Conservation (phyloP, 257 asterid genomes). For the Catharanthus roseus region DNA sequence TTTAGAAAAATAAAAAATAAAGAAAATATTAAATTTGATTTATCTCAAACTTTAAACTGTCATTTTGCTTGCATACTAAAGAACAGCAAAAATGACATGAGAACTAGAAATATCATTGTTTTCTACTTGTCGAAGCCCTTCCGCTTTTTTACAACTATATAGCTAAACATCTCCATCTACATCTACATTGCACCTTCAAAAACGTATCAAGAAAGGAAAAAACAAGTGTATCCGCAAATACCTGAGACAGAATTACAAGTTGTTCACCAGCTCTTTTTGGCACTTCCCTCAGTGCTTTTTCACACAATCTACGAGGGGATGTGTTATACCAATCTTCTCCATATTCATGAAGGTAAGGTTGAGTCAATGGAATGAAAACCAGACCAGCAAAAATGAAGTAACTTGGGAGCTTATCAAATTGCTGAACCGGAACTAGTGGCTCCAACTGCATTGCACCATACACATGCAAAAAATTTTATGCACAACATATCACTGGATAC, state of each 20-base stretch:
- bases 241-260: slow-evolving; percentile 90
- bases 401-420: slow-evolving; percentile 91
- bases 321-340: slow-evolving; percentile 98
- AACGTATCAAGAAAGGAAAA: neutral
- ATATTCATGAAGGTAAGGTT: slow-evolving; percentile 92
- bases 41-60: neutral
- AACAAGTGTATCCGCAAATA: slow-evolving; percentile 14
- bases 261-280: slow-evolving; percentile 79
- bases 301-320: slow-evolving; percentile 95
- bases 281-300: slow-evolving; percentile 75
- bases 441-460: slow-evolving; percentile 65
- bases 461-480: neutral
- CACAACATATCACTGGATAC: neutral
- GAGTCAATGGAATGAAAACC: slow-evolving; percentile 81
- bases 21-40: neutral
- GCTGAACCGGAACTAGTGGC: slow-evolving; percentile 94
- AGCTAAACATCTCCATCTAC: neutral
- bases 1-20: neutral
- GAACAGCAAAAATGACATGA: neutral
- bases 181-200: neutral
- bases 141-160: neutral
- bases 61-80: neutral
- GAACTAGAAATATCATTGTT: neutral
- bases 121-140: too few species aligned
- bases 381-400: slow-evolving; percentile 95